Base-by-base conservation (phyloP, 1,139 yeast species). In the Kluyveromyces sp. region DNA sequence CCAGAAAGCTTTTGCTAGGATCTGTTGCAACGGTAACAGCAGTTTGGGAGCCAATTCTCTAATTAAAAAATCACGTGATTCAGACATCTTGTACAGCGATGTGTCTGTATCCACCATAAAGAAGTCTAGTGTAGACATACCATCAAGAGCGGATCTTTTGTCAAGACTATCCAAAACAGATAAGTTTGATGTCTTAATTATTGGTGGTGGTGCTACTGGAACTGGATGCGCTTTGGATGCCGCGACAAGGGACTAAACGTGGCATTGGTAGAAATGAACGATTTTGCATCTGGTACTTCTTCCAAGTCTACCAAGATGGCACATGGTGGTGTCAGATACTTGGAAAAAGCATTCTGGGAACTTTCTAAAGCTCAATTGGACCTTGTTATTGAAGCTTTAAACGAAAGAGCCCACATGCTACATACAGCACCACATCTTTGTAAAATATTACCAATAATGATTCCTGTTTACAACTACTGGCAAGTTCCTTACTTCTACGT, bases 181-280 rank as follows among this genome's bases (percentile, higher is more conserved):
- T 37, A 73, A 79, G 57, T 90, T 81, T 61, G 97, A 90, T 63
- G 78, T 90, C 32, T 68, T 90, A 55, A 74, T 90, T 54, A 81
- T 90, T 55, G 97, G 97, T 49, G 97, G 96, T 54, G 97, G 97
- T 65, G 97, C 97, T 35, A 83, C 94, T 25, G 97, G 97, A 53
- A 72, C 96, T 5, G 97, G 97, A 48, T 79, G 89, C 43, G 97
- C 97, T 1, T 73, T 90, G 42, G 97, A 90, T 67, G 97, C 97
- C 34, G 79, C 85, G 25, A 79, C 95, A 36, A 77, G 97, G 97
- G 97, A 34, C 77, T 89, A 56, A 85, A 87, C 62, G 96, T 89
- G 41, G 88, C 95, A 48, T 68, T 90, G 50, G 75, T 90, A 52
- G 97, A 90, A 67, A 83, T 83, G 62, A 80, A 79, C 55, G 97